Evolutionary conservation across 192 early-diverging fungal species (phyloP).

Genomic region (Haplosporangium gracile): DNA sequence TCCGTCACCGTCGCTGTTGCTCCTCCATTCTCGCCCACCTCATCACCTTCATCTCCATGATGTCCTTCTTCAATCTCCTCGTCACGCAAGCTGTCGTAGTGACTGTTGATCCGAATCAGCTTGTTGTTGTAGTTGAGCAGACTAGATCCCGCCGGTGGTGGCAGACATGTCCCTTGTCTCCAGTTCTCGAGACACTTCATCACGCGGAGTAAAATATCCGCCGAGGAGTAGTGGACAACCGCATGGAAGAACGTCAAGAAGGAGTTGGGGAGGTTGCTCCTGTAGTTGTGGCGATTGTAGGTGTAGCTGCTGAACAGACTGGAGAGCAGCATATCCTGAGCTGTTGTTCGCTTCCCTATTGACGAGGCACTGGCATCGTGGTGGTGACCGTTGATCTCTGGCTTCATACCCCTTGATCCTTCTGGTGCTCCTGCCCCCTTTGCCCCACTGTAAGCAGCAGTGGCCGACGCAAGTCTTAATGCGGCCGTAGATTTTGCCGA

Average conservation of each 20-base stretch:
- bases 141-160: conserved; percentile 25
- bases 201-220: conserved; percentile 69
- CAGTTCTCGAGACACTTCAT: conserved; percentile 60
- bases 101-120: conserved; percentile 19
- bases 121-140: conserved; percentile 25
- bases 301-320: conserved; percentile 70
- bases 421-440: background rate
- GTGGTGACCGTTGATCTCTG: conserved; percentile 21
- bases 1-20: background rate
- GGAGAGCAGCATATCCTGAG: conserved; percentile 63
- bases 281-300: conserved; percentile 73
- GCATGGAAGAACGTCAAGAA: conserved; percentile 81
- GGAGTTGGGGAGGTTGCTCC: conserved; percentile 77
- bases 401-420: background rate
- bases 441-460: conserved; percentile 32
- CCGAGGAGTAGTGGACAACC: conserved; percentile 79
- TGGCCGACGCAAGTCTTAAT: conserved; percentile 3
- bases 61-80: conserved; percentile 19
- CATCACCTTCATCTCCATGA: background rate
- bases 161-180: conserved; percentile 23
- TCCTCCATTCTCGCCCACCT: conserved; percentile 9
- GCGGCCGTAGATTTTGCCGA: conserved; percentile 6
- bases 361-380: background rate
- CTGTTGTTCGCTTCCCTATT: conserved; percentile 24
- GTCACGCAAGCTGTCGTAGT: conserved; percentile 10